Percentiles rank a stretch among this genome's conserved stretches.
phyloP scores from a whole-genome alignment of 2,329 filamentous ascomycete species.

The Fusarium staphyleae region DNA sequence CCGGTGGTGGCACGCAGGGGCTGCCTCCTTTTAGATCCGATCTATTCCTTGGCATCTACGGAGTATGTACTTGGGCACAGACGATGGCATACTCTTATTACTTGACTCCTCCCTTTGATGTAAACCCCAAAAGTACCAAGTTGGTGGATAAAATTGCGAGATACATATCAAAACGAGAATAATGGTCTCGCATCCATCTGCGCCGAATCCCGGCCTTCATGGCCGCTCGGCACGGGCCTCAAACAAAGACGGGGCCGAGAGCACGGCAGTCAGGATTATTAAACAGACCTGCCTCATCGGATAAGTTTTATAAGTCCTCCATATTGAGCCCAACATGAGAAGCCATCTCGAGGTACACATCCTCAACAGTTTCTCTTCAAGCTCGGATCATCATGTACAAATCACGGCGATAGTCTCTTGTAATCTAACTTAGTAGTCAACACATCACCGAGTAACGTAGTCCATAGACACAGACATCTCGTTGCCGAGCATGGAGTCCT shows the following conservation, averaged over 20 bases:
- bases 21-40: neutral
- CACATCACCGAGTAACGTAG: neutral
- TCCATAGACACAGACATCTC: neutral
- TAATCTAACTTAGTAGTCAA: neutral
- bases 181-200: no score
- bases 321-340: neutral
- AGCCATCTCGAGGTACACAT: neutral
- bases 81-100: no score
- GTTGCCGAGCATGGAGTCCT: constrained; percentile 40
- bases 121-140: no score
- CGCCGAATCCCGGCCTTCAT: no score
- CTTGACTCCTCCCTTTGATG: no score
- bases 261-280: constrained; percentile 21
- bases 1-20: no score
- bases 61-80: no score
- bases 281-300: constrained; percentile 9
- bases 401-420: neutral
- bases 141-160: no score
- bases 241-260: neutral
- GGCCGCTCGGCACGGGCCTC: constrained; percentile 2
- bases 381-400: neutral
- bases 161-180: no score
- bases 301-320: constrained; percentile 24
- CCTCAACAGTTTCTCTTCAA: neutral
- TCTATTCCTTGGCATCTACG: neutral